These are phyloP conservation scores for Pseudonitzschia multiseries DNA, from an alignment of 108 stramenopile species.

Conservation along the genomic window DNA sequence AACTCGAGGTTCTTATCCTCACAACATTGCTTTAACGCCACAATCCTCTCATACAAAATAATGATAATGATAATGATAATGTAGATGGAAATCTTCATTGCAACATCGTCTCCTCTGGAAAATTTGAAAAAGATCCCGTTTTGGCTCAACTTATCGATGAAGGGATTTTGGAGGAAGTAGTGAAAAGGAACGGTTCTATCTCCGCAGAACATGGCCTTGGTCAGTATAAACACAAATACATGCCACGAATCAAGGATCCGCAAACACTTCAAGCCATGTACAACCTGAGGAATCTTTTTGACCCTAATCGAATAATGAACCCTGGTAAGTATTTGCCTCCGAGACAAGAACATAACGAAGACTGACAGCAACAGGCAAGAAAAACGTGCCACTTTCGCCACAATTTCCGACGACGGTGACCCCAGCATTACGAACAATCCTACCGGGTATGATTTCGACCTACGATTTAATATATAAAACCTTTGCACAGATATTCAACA, in stretches of 20 bases:
- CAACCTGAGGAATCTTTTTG: constrained; percentile 64
- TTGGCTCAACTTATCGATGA: constrained; percentile 64
- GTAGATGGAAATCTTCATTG: constrained; percentile 93
- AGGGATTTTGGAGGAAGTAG: constrained; percentile 69
- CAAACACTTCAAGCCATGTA: constrained; percentile 56
- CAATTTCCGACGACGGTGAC: too few relatives aligned
- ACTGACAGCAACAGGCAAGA: too few relatives aligned
- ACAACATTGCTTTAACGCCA: neutral
- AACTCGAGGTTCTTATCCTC: neutral
- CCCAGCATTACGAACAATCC: too few relatives aligned
- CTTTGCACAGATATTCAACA: too few relatives aligned
- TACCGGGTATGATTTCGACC: too few relatives aligned
- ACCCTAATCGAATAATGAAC: constrained; percentile 81
- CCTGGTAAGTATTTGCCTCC: constrained; percentile 77
- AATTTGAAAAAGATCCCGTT: constrained; percentile 39
- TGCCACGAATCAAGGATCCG: constrained; percentile 41
- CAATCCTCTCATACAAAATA: neutral
- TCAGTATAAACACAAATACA: constrained; percentile 77
- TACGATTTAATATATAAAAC: too few relatives aligned
- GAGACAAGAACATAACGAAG: neutral
- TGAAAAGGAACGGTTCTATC: constrained; percentile 86
- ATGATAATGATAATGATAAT: too few relatives aligned
- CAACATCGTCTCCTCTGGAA: constrained; percentile 73
- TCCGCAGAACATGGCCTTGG: constrained; percentile 99
- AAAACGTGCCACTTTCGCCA: too few relatives aligned